Evolutionary conservation across 2,329 filamentous ascomycete genomes (phyloP), one percentile per base, ranked within the genome.

Genomic region (Graphilbum ipis-grandicollis): DNA sequence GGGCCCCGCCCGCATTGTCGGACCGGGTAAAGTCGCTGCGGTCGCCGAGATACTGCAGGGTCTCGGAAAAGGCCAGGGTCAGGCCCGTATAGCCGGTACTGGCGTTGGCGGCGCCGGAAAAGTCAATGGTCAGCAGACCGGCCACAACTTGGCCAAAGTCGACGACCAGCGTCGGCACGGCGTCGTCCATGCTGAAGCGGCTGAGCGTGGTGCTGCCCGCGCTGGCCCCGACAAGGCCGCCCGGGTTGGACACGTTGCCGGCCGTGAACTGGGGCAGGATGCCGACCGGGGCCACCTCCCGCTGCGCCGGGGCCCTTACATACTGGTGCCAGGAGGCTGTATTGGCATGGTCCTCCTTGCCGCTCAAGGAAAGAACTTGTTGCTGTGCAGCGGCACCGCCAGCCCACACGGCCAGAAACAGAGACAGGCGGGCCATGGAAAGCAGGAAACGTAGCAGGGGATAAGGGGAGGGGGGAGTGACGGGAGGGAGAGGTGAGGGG

Each of bases 81-180:
- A 67, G 46, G 0, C 63, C 63, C 0, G 55, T 62, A 36, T 30
- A 41, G 35, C 45, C 53, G 7, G 33, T 33, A 5, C 35, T 37
- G 15, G 39, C 19, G 28, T 48, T 37, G 22, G 40, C 42, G 1
- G 55, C 52, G 0, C 56, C 56, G 2, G 51, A 53, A 40, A 67
- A 66, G 7, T 52, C 47, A 30, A 67, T 59, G 4, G 49, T 52
- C 4, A 66, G 39, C 26, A 57, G 48, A 0, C 64, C 64, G 7
- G 57, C 62, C 4, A 62, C 51, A 37, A 65, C 64, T 36, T 59
- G 56, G 1, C 64, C 64, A 46, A 66, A 67, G 43, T 68, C 64
- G n/a, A 67, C 44, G 13, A 65, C 57, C 9, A 67, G 44, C 2
- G 51, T 51, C 1, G 63, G 59, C 0, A 47, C 38, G 4, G 48